Evolutionary conservation across 345 rosid species (phyloP).

Genomic region (Dipteronia sinensis): DNA sequence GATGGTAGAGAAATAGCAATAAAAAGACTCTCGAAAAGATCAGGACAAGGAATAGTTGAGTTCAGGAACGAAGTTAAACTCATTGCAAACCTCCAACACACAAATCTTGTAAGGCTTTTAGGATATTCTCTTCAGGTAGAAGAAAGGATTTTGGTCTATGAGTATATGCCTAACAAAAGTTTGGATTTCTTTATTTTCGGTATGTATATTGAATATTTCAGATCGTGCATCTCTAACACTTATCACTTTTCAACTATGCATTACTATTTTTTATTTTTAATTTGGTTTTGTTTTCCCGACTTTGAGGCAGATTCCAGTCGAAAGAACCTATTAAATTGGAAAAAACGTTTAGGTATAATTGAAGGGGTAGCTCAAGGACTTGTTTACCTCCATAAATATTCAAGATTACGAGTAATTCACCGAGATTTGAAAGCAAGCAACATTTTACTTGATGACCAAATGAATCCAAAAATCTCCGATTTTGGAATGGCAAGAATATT

Average conservation of each 20-base stretch:
- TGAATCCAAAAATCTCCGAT: conserved; percentile 16
- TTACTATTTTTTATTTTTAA: too few relatives aligned
- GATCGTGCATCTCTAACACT: too few relatives aligned
- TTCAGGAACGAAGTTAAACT: too few relatives aligned
- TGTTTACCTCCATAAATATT: conserved; percentile 1
- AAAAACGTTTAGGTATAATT: conserved; percentile 2
- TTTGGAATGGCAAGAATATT: conserved; percentile 10
- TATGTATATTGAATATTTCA: neutral
- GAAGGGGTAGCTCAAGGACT: conserved; percentile 14
- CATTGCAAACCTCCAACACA: too few relatives aligned
- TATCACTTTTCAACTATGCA: too few relatives aligned
- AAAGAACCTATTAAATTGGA: conserved; percentile 1
- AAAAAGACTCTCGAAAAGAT: neutral
- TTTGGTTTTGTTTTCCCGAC: too few relatives aligned
- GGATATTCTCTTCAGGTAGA: too few relatives aligned
- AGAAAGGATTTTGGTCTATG: too few relatives aligned
- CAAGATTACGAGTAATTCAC: neutral
- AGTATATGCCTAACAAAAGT: too few relatives aligned
- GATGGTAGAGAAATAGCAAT: neutral
- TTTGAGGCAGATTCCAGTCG: neutral
- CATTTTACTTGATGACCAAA: conserved; percentile 2
- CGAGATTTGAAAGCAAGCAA: conserved; percentile 6
- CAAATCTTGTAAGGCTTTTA: too few relatives aligned
- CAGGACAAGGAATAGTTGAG: neutral
- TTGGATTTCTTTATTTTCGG: too few relatives aligned